phyloP scores from a whole-genome alignment of 1,139 yeast genomes.

The Hansenula sp. region DNA sequence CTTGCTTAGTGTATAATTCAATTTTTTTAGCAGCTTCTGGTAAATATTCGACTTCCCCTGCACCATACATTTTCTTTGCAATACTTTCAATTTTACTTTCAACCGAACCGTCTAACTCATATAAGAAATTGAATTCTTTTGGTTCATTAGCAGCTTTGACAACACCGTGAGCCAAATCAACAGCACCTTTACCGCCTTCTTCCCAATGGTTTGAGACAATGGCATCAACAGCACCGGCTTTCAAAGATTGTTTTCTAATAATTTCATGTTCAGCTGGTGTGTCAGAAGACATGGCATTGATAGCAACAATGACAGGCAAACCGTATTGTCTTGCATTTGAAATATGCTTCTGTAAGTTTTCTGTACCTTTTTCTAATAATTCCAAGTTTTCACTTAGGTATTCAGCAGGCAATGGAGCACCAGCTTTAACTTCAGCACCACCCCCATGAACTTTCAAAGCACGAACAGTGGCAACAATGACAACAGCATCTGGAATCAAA shows the following conservation, averaged over 20 bases:
- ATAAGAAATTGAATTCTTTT: conserved; percentile 65
- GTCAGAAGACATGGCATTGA: conserved; percentile 88
- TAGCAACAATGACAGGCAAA: conserved; percentile 93
- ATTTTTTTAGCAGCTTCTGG: conserved; percentile 85
- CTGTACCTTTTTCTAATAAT: conserved; percentile 77
- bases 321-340: conserved; percentile 83
- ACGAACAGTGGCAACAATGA: conserved; percentile 95
- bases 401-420: conserved; percentile 83
- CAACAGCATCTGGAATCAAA: conserved; percentile 85
- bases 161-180: conserved; percentile 82
- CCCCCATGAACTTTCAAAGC: conserved; percentile 98
- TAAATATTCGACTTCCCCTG: conserved; percentile 79
- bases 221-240: conserved; percentile 95
- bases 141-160: conserved; percentile 63
- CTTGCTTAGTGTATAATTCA: conserved; percentile 81
- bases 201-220: conserved; percentile 97
- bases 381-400: conserved; percentile 86
- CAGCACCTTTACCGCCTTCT: conserved; percentile 95
- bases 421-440: conserved; percentile 97
- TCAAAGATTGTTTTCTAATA: conserved; percentile 77
- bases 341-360: conserved; percentile 90
- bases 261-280: conserved; percentile 79
- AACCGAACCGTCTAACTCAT: conserved; percentile 66
- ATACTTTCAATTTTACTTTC: conserved; percentile 81
- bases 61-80: conserved; percentile 93